These are phyloP conservation scores for Lupinus albus DNA, from an alignment of 306 rosid species.

Conservation along the genomic window DNA sequence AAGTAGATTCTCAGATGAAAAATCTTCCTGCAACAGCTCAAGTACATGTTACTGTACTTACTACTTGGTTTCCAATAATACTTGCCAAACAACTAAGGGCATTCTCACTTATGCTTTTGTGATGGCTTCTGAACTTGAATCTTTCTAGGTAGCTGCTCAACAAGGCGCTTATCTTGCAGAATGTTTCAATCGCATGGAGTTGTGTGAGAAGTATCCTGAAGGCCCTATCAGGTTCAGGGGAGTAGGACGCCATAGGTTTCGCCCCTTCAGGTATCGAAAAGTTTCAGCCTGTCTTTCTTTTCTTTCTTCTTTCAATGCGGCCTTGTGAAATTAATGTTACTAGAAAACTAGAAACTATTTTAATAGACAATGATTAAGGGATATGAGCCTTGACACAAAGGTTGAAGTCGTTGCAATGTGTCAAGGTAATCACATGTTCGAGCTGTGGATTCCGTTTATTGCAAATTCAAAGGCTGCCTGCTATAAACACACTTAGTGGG, in stretches of 20 bases:
- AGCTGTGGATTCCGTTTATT: no score
- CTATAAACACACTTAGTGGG: no score
- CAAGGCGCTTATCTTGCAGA: conserved; percentile 87
- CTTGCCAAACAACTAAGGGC: neutral
- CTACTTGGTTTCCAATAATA: neutral
- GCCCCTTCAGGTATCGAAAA: conserved; percentile 65
- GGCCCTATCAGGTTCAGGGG: conserved; percentile 94
- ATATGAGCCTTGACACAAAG: no score
- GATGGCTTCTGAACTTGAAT: conserved; percentile 28
- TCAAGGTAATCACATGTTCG: no score
- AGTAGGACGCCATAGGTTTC: conserved; percentile 88
- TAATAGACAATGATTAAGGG: neutral
- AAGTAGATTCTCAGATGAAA: conserved; percentile 95
- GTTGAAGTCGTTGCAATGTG: no score
- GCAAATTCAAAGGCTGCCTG: no score
- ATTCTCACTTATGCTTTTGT: conserved; percentile 18
- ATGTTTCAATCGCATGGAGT: conserved; percentile 86
- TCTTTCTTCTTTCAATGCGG: neutral
- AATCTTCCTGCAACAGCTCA: conserved; percentile 93
- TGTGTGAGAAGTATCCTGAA: conserved; percentile 77
- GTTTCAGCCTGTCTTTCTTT: neutral
- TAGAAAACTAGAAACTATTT: neutral
- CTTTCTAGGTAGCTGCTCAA: conserved; percentile 82
- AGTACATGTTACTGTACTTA: conserved; percentile 45
- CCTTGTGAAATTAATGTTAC: neutral